A percentile compares a stretch with the other conserved stretches of the same genome.
phyloP scores from a whole-genome alignment of 2,329 filamentous ascomycete species.

The Verticillium zaregamsianum region DNA sequence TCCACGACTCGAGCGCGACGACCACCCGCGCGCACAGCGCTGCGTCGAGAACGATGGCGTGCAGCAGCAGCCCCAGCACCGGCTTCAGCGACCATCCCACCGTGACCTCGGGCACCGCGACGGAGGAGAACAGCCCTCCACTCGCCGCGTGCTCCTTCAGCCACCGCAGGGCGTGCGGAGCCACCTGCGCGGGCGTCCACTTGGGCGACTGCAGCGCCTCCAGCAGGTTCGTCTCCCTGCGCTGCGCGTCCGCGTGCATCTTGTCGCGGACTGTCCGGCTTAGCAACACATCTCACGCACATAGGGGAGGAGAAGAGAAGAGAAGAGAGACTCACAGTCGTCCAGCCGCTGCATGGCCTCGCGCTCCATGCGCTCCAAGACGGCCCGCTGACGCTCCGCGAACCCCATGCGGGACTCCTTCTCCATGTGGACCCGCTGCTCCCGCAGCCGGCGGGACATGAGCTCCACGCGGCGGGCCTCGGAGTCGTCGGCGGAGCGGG shows the following conservation, averaged over 20 bases:
- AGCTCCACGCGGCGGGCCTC: conserved; percentile 30
- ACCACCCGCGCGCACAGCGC: conserved; percentile 23
- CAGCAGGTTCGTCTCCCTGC: conserved; percentile 38
- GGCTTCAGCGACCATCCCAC: conserved; percentile 27
- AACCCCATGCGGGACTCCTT: conserved; percentile 40
- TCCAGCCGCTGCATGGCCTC: conserved; percentile 41
- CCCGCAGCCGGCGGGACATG: conserved; percentile 28
- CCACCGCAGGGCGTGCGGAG: conserved; percentile 40
- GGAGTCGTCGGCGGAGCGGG: conserved; percentile 34
- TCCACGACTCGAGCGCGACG: conserved; percentile 46
- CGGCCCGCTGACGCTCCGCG: conserved; percentile 35
- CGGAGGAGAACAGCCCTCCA: background rate
- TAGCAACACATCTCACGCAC: background rate
- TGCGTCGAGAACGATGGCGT: conserved; percentile 46
- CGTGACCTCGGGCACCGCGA: conserved; percentile 8
- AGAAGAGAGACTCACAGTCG: conserved; percentile 34
- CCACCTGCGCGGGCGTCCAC: conserved; percentile 45
- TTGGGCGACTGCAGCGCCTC: conserved; percentile 51
- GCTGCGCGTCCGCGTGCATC: conserved; percentile 31
- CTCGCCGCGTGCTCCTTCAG: conserved; percentile 19
- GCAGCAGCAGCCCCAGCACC: conserved; percentile 40
- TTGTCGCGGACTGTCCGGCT: conserved; percentile 34
- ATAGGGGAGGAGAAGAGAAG: background rate
- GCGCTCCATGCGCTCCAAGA: conserved; percentile 32
- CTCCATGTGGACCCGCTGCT: conserved; percentile 35